Evolutionary conservation across 2,329 filamentous ascomycete species (phyloP), one percentile per base, ranked within the genome.

Genomic region (Daldinia sp.): DNA sequence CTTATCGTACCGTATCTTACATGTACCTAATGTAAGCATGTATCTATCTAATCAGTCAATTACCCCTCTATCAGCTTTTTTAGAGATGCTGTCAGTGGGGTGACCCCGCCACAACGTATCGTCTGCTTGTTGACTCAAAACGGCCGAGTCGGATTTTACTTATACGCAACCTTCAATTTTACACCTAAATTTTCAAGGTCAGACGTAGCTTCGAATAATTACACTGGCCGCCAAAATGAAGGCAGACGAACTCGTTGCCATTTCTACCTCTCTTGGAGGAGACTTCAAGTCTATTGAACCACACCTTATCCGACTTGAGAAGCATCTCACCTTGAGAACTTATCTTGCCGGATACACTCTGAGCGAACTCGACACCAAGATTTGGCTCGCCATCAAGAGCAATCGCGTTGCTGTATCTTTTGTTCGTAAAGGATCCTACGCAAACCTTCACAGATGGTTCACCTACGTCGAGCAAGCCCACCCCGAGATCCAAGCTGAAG

Each of bases 381-480:
- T 97, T 71, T 98, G 93, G 93, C 88, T 91, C 75, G 90, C 92
- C 4, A 86, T 98, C 60, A 90, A 93, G 64, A 90, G 88, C 74
- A 98, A 97, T 83, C 91, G 93, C 69, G 92, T 94, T n/a, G 92
- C 93, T 18, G 87, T 92, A 73, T 89, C 92, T 3, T 93, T 92
- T 74, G 86, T 97, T 74, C 92, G 93, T 82, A 93, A 93, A 81
- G 92, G 90, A 50, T 83, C 88, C 30, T 88, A 95, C 73, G 84
- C 87, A 66, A 97, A 96, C 80, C 81, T 97, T 68, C 88, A 89
- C 60, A 89, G 95, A 72, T 98, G 95, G 95, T 97, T 94, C 81
- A 87, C 85, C 75, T 97, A 92, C 79, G 85, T 98, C 73, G 93
- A 97, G 80, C 88, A 93, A 74, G 88, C 87, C 41, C 92, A 94